phyloP scores from a whole-genome alignment of 768 basidiomycete genomes.

The Hypsizygus marmoreus region DNA sequence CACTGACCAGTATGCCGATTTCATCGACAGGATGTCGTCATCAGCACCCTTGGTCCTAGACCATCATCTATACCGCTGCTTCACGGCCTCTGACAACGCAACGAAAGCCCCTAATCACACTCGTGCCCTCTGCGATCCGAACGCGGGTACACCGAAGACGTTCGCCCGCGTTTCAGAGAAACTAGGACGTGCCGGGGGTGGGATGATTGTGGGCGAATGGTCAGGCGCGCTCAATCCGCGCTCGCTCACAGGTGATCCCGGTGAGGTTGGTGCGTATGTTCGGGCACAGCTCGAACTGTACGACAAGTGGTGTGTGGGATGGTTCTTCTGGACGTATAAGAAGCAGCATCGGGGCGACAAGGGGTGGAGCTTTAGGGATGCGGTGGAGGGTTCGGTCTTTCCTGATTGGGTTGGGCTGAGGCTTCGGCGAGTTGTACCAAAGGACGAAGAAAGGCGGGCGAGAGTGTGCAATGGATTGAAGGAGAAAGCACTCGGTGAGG shows the following conservation, averaged over 20 bases:
- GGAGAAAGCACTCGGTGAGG: slow-evolving; percentile 33
- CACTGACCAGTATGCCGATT: slow-evolving; percentile 62
- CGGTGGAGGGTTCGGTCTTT: slow-evolving; percentile 61
- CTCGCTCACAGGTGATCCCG: slow-evolving; percentile 41
- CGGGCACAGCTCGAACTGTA: slow-evolving; percentile 67
- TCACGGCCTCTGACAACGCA: slow-evolving; percentile 58
- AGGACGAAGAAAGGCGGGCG: slow-evolving; percentile 20
- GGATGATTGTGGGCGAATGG: slow-evolving; percentile 77
- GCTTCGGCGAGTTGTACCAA: slow-evolving; percentile 21
- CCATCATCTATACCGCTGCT: slow-evolving; percentile 85
- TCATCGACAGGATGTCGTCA: slow-evolving; percentile 35
- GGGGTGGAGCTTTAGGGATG: slow-evolving; percentile 76
- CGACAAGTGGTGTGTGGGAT: slow-evolving; percentile 66
- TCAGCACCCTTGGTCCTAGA: slow-evolving; percentile 60
- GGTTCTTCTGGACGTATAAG: slow-evolving; percentile 87
- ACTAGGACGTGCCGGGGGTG: slow-evolving; percentile 34
- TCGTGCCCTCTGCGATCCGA: slow-evolving; percentile 41
- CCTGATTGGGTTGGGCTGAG: slow-evolving; percentile 52
- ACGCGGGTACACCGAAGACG: slow-evolving; percentile 38
- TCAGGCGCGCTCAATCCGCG: slow-evolving; percentile 72
- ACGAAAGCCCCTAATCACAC: slow-evolving; percentile 60
- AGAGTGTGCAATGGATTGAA: slow-evolving; percentile 27
- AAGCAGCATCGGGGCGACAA: slow-evolving; percentile 65
- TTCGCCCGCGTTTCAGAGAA: slow-evolving; percentile 36
- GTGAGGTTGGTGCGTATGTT: slow-evolving; percentile 50